These are phyloP conservation scores for Zea luxurians DNA, from an alignment of 176 grass and related monocot genomes.

Conservation along the genomic window DNA sequence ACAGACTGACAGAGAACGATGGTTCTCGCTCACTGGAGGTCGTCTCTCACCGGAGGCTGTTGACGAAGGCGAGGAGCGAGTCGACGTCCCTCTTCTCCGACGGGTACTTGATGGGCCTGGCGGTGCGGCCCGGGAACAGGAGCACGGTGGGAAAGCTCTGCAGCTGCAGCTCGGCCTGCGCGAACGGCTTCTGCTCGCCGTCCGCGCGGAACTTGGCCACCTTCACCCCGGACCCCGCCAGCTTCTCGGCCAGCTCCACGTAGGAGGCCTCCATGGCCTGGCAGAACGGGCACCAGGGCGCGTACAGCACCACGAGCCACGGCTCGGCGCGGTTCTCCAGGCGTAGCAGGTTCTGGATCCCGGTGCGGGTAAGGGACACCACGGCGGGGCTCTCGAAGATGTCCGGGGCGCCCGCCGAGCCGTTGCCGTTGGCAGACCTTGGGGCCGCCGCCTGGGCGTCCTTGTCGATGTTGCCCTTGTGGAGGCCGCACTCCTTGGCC, in stretches of 20 bases:
- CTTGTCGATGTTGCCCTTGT: conserved; percentile 81
- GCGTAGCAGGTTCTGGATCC: conserved; percentile 66
- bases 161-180: conserved; percentile 73
- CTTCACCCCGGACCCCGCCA: conserved; percentile 58
- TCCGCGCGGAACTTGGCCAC: conserved; percentile 85
- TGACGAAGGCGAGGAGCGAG: conserved; percentile 78
- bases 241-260: conserved; percentile 66
- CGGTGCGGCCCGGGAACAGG: conserved; percentile 74
- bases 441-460: conserved; percentile 31
- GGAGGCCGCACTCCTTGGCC: conserved; percentile 96
- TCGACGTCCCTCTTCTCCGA: conserved; percentile 84
- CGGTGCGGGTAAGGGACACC: conserved; percentile 59
- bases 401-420: conserved; percentile 45
- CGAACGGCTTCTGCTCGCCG: conserved; percentile 76
- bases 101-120: conserved; percentile 81
- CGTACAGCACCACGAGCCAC: conserved; percentile 85
- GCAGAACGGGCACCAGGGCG: conserved; percentile 85
- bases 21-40: not conserved
- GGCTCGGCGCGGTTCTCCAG: conserved; percentile 62
- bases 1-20: conserved; percentile 34
- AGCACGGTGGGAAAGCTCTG: conserved; percentile 87
- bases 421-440: conserved; percentile 52
- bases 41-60: conserved; percentile 60
- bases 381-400: conserved; percentile 76
- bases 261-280: conserved; percentile 94